Evolutionary conservation across 441 rosid species (phyloP).

Genomic region (Pelargonium citronellum): DNA sequence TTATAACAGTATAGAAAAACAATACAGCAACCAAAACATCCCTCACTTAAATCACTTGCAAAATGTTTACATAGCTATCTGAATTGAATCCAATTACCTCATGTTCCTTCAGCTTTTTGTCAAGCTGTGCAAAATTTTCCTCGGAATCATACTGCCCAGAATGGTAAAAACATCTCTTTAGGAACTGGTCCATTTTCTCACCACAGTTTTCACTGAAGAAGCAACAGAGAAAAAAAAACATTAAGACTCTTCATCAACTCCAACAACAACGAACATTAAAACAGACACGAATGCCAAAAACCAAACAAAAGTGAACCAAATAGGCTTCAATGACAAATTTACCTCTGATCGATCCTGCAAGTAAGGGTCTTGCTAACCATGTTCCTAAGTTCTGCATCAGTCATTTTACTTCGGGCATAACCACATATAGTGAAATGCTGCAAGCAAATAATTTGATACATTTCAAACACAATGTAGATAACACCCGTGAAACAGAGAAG

Average conservation of each 20-base stretch:
- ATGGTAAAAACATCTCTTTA: slow-evolving; percentile 75
- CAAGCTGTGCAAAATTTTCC: slow-evolving; percentile 61
- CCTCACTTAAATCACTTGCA: background rate
- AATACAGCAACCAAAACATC: background rate
- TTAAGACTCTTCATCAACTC: background rate
- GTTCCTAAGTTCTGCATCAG: slow-evolving; percentile 74
- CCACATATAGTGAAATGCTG: slow-evolving; percentile 87
- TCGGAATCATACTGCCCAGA: slow-evolving; percentile 76
- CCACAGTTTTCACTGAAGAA: slow-evolving; percentile 65
- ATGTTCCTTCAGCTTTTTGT: slow-evolving; percentile 67
- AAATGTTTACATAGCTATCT: background rate
- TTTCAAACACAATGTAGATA: slow-evolving; percentile 7
- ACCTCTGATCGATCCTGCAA: slow-evolving; percentile 93
- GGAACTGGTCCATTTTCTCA: slow-evolving; percentile 75
- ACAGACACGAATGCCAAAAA: too few species aligned
- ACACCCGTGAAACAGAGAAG: background rate
- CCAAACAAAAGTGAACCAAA: background rate
- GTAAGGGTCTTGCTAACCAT: slow-evolving; percentile 87
- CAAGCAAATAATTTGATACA: slow-evolving; percentile 22
- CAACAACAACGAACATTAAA: background rate
- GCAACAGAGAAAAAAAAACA: background rate
- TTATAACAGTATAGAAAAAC: background rate
- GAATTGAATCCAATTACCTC: slow-evolving; percentile 42
- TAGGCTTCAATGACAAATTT: slow-evolving; percentile 17
- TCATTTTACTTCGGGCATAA: slow-evolving; percentile 92